Evolutionary conservation across 805 yeast species (phyloP), one percentile per base, ranked within the genome.

Genomic region (Sugiyamaella americana): DNA sequence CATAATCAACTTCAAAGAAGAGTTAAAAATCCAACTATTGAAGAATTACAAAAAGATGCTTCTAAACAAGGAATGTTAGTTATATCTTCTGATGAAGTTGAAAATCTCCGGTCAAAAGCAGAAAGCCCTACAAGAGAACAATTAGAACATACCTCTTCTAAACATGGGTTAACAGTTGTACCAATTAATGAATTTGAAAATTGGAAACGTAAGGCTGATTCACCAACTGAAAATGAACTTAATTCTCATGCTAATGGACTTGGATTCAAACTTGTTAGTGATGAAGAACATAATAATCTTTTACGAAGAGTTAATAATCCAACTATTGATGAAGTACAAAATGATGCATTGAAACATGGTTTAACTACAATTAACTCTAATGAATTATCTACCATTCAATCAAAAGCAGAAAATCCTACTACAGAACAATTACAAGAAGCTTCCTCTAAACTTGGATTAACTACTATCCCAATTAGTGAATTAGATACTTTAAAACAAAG

Each of bases 271-370:
- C 60, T 56, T 5, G n/a, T 29, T n/a, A 86, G 91, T 66, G 88
- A 89, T 73, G 89, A 91, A 69, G 98, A 93, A 77, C 98, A 93
- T 30, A 50, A 45, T 40, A 52, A 49, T 36, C 51, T 46, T 21
- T 43, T 43, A 32, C 52, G 59, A 5, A 37, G 44, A 22, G 54
- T 54, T 10, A 44, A 47, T 20, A 37, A 46, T 10, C 61, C 61
- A 8, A 45, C 51, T 5, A 40, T 46, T n/a, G 58, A 50, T 2
- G 58, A 52, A 35, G 34, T 44, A n/a, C 30, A 35, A 44, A 35
- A 24, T 13, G 37, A 32, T 38, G 65, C 68, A 6, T 51, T 49
- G 17, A 58, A 54, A 40, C 46, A 61, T 6, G 67, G 64, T 4
- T 58, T 62, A n/a, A 56, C 54, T 4, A 50, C 64, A 19, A 38